Base-by-base conservation (phyloP, 2,329 filamentous ascomycete genomes). In the Calonectria hawksworthii region DNA sequence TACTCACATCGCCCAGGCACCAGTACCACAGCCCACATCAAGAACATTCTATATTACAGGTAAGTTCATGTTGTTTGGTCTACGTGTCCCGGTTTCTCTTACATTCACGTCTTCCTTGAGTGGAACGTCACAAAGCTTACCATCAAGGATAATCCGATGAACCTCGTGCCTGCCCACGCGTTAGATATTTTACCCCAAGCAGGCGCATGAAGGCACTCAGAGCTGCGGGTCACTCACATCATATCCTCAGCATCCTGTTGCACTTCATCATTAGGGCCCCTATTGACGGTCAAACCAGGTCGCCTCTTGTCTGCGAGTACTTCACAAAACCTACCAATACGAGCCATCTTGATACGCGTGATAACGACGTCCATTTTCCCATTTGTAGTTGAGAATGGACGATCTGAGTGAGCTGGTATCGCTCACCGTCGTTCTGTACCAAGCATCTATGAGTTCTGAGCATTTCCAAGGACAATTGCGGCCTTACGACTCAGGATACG, bases 301-400 rank as follows among this genome's bases (percentile, higher is more conserved):
- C 28, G 11, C 18, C 26, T 10, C 26, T 26, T n/a, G 13, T 28
- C 30, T 4, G 21, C 21, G 2, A 1, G 8, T 23, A 2, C 7
- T 7, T 23, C 9, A 21, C 21, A 5, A 59, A 36, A 23, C 67
- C 67, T 21, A 75, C 75, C 75, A 76, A 72, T 86, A 86, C 59
- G 83, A 78, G 36, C 88, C 89, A 54, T 87, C 85, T 50, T 85
- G 84, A 78, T 86, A 88, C 63, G 83, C 84, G 76, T 89, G 87
- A 74, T 90, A 90, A 11, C 87, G 84, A 3, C 88, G 85, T 3
- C 88, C 88, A 67, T 89, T 85, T 70, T 89, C 86, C 74, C 86
- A 87, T 52, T 84, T 80, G 76, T 76, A 76, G 38, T 61, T 76
- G 9, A 76, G 41, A 6, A 76, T 75, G 14, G 75, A 76, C 1